Evolutionary conservation across 306 rosid species (phyloP), one percentile per base, ranked within the genome.

Genomic region (Cicer bijugum): DNA sequence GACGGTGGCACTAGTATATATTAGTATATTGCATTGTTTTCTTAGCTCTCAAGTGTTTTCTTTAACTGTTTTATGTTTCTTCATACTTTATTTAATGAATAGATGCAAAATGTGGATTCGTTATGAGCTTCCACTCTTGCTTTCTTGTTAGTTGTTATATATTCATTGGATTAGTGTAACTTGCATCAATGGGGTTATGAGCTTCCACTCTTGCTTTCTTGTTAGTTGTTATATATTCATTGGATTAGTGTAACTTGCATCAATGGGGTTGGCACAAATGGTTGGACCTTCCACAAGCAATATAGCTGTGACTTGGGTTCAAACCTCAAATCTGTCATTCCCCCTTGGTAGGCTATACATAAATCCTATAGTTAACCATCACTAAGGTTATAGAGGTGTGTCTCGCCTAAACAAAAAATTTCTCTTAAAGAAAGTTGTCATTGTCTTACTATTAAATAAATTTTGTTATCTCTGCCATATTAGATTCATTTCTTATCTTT

Each of bases 1-100:
- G 75, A 72, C 45, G 66, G 64, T 65, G 69, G 45, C 38, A 71
- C 63, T 51, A 50, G 64, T 51, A 60, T 52, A 55, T 19, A 61
- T 40, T 62, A 10, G 39, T 52, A 55, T 19, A 61, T 40, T 62
- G 7, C 43, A 53, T 58, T 11, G 19, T 46, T 76, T 55, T 57
- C 62, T 37, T 66, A 17, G 43, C 69, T 52, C 59, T 61, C 67
- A 33, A 42, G 50, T 71, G 14, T 70, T 68, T 48, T 46, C 44
- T 15, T 50, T 23, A 8, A 57, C 60, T 59, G 38, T 42, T 51
- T 51, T 60, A 3, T 40, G 16, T 28, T 39, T 69, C 46, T 50
- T 70, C 65, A 33, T 71, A 43, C 43, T 61, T 52, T 42, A 45
- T 39, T n/a, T 78, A 51, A 61, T 59, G 47, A 45, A 12, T 70